Conservation (phyloP, 345 rosid species). For the Litchi chinensis region DNA sequence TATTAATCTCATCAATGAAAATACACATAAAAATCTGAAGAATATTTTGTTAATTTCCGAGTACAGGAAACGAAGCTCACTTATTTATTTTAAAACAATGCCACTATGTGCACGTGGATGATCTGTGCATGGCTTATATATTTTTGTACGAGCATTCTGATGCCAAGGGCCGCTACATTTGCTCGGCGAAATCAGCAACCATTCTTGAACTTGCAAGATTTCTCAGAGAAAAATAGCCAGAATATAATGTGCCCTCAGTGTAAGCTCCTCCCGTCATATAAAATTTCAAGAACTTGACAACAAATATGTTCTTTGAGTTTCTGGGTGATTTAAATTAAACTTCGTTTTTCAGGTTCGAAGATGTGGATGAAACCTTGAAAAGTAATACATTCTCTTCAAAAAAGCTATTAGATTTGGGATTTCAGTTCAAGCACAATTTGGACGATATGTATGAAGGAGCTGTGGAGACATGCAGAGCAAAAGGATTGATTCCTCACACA, state of each 20-base stretch:
- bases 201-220: constrained; percentile 55
- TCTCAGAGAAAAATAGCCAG: constrained; percentile 60
- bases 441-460: constrained; percentile 77
- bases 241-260: constrained; percentile 61
- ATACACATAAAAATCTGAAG: too few species aligned
- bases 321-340: neutral
- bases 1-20: too few species aligned
- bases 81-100: constrained; percentile 79
- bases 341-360: constrained; percentile 49
- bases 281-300: neutral
- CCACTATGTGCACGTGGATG: constrained; percentile 87
- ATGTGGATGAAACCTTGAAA: constrained; percentile 52
- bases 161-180: constrained; percentile 83
- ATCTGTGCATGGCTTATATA: constrained; percentile 77
- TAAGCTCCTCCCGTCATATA: constrained; percentile 26
- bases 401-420: constrained; percentile 71
- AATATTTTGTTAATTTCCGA: neutral
- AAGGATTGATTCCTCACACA: constrained; percentile 60
- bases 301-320: too few species aligned
- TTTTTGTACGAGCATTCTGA: constrained; percentile 63
- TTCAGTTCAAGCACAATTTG: constrained; percentile 66
- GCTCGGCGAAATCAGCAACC: constrained; percentile 65
- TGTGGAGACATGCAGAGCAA: constrained; percentile 66
- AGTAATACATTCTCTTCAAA: constrained; percentile 47
- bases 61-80: constrained; percentile 76